phyloP scores from a whole-genome alignment of 2,329 filamentous ascomycete genomes.

The Thyridium curvatum region DNA sequence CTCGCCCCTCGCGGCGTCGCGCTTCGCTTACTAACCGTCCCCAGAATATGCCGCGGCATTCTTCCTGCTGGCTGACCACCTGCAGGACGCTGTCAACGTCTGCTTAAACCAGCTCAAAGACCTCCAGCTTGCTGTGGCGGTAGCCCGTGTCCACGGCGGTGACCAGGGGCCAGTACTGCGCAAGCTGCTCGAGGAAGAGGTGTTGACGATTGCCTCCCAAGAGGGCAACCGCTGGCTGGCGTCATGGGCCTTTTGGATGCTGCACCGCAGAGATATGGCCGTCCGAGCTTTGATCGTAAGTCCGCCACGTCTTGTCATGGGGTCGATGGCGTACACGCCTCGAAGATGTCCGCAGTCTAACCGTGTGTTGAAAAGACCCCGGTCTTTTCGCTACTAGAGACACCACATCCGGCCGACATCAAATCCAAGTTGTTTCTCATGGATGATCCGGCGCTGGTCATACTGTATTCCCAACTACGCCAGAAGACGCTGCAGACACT shows the following conservation, averaged over 20 bases:
- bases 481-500: constrained; percentile 78
- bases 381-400: constrained; percentile 66
- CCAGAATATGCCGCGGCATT: constrained; percentile 90
- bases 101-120: constrained; percentile 84
- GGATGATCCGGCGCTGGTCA: constrained; percentile 83
- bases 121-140: constrained; percentile 80
- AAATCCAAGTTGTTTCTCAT: constrained; percentile 76
- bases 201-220: constrained; percentile 69
- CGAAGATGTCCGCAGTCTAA: no score
- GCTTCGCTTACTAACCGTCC: background rate
- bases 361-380: no score
- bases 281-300: constrained; percentile 76
- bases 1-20: no score
- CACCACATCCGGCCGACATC: constrained; percentile 61
- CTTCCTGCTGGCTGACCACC: constrained; percentile 81
- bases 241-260: constrained; percentile 93
- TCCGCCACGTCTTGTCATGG: constrained; percentile 5
- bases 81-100: constrained; percentile 80
- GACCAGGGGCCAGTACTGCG: constrained; percentile 70
- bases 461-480: constrained; percentile 81
- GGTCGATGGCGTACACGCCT: no score
- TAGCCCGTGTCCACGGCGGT: constrained; percentile 82
- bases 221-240: constrained; percentile 90
- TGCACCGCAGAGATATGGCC: constrained; percentile 74
- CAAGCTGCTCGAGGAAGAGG: constrained; percentile 70